These are phyloP conservation scores for Middelhovenomyces tepae DNA, from an alignment of 805 yeast species.

Conservation along the genomic window DNA sequence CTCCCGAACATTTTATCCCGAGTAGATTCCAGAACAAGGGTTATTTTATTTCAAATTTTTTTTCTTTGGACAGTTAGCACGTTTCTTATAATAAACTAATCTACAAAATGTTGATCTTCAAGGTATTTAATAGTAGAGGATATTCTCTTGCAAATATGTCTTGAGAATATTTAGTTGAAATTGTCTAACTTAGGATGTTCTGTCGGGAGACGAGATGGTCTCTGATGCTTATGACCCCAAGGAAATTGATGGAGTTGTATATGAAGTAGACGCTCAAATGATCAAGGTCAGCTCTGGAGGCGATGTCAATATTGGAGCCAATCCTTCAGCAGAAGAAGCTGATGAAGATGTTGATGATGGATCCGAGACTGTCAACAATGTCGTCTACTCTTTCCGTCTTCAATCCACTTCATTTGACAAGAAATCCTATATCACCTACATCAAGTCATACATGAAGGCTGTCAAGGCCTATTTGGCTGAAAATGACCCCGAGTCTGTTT, in stretches of 20 bases:
- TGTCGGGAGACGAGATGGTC: conserved; percentile 30
- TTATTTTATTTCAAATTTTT: too few relatives aligned
- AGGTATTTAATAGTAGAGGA: too few relatives aligned
- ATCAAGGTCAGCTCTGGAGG: conserved; percentile 75
- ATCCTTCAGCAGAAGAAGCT: conserved; percentile 97
- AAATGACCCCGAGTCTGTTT: conserved; percentile 77
- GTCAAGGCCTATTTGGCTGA: conserved; percentile 89
- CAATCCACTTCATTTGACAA: conserved; percentile 95
- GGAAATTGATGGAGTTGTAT: conserved; percentile 82
- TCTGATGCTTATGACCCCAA: conserved; percentile 94
- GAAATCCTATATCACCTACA: conserved; percentile 93
- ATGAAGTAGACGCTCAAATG: conserved; percentile 95
- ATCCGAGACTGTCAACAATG: conserved; percentile 92
- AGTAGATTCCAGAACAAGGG: too few relatives aligned
- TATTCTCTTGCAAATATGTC: too few relatives aligned
- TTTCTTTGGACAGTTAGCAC: too few relatives aligned
- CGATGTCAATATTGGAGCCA: conserved; percentile 97
- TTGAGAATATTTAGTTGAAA: too few relatives aligned
- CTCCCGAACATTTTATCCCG: too few relatives aligned
- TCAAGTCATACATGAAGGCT: conserved; percentile 98
- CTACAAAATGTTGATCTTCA: too few relatives aligned
- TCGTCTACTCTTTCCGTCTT: conserved; percentile 97
- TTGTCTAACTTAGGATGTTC: too few relatives aligned
- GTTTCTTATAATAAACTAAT: too few relatives aligned
- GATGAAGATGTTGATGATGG: conserved; percentile 76